These are phyloP conservation scores for Penicillium samsonianum DNA, from an alignment of 495 filamentous ascomycete genomes.

Conservation along the genomic window DNA sequence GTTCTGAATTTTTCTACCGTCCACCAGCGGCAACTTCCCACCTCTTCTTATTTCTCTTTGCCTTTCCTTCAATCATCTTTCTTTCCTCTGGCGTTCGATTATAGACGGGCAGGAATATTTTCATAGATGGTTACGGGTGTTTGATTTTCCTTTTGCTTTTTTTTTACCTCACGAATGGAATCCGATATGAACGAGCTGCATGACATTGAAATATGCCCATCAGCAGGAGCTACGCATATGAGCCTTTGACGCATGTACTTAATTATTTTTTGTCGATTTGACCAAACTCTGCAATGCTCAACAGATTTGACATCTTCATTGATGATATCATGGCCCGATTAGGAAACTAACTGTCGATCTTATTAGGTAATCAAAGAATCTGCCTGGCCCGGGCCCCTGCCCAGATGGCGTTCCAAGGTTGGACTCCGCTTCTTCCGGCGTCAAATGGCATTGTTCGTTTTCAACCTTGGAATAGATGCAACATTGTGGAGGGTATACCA, in stretches of 20 bases:
- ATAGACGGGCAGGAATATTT: slow-evolving; percentile 24
- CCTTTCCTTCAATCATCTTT: neutral
- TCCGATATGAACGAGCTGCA: slow-evolving; percentile 14
- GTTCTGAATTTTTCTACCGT: neutral
- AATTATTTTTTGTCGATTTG: slow-evolving; percentile 9
- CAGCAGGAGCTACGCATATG: slow-evolving; percentile 24
- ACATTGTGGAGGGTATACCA: neutral
- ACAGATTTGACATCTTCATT: neutral
- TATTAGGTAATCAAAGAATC: neutral
- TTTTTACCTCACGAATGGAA: slow-evolving; percentile 12
- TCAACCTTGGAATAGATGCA: neutral
- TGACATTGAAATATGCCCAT: slow-evolving; percentile 13
- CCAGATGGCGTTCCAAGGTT: too few species aligned
- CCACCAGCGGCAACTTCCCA: neutral
- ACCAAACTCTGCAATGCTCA: neutral
- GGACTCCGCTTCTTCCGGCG: neutral
- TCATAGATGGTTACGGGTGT: slow-evolving; percentile 27
- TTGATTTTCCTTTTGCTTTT: slow-evolving; percentile 21
- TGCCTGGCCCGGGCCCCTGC: neutral
- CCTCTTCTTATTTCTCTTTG: neutral
- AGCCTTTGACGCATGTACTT: slow-evolving; percentile 12
- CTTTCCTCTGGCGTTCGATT: slow-evolving; percentile 25
- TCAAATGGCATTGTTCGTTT: slow-evolving; percentile 11
- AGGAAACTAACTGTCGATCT: slow-evolving; percentile 3
- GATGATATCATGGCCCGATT: slow-evolving; percentile 10